A percentile compares a stretch with the other conserved stretches of the same genome.
phyloP scores from a whole-genome alignment of 2,329 filamentous ascomycete genomes.

The Ascochyta viciae-villosae region DNA sequence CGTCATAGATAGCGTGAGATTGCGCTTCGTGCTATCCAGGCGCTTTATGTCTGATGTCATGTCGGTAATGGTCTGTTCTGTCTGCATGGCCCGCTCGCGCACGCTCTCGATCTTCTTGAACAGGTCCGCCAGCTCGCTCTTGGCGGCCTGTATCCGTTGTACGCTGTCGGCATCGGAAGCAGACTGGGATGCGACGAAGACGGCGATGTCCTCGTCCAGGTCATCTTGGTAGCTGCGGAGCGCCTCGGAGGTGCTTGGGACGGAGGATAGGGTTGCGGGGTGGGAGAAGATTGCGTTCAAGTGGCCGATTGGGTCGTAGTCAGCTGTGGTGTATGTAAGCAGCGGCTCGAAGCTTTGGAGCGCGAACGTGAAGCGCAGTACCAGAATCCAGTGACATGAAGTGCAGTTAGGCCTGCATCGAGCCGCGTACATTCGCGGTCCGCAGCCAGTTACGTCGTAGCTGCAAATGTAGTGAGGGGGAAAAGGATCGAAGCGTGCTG shows the following conservation, averaged over 20 bases:
- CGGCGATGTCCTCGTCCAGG: slow-evolving; percentile 77
- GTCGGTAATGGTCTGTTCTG: slow-evolving; percentile 93
- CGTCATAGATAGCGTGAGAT: slow-evolving; percentile 96
- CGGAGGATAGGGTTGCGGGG: slow-evolving; percentile 80
- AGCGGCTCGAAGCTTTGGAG: slow-evolving; percentile 16
- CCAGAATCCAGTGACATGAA: slow-evolving; percentile 51
- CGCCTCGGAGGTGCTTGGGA: slow-evolving; percentile 74
- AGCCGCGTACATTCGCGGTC: slow-evolving; percentile 39
- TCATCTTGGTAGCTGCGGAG: slow-evolving; percentile 81
- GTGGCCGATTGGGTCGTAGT: slow-evolving; percentile 93
- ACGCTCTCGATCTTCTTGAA: slow-evolving; percentile 96
- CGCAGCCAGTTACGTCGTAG: slow-evolving; percentile 29
- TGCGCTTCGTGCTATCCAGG: slow-evolving; percentile 93
- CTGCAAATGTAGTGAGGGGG: not conserved
- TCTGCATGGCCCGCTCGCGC: slow-evolving; percentile 85
- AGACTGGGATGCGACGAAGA: slow-evolving; percentile 76
- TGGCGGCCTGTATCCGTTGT: slow-evolving; percentile 87
- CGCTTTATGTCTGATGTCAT: slow-evolving; percentile 99
- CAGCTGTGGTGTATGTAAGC: slow-evolving; percentile 59
- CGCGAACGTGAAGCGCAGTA: slow-evolving; percentile 27
- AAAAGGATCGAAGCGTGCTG: not conserved
- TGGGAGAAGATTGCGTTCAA: slow-evolving; percentile 94
- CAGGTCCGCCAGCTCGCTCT: slow-evolving; percentile 85
- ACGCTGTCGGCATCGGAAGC: slow-evolving; percentile 87
- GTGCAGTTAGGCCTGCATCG: slow-evolving; percentile 46